Conservation (phyloP, 208 protist species). For the Wallacemonas sp. region DNA sequence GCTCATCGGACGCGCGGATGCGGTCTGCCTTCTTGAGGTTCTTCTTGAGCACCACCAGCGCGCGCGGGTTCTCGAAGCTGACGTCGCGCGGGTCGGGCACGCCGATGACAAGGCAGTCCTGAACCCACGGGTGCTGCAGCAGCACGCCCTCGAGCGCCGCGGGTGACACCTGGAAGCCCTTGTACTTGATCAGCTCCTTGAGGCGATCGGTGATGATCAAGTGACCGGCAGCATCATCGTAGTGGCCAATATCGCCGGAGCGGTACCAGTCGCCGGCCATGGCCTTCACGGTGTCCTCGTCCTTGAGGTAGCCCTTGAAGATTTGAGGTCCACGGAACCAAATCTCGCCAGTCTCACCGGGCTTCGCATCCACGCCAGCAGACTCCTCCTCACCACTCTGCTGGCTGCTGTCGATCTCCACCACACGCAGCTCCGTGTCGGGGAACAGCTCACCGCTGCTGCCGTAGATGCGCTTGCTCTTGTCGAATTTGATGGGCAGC, state of each 20-base stretch:
- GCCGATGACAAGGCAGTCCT: conserved; percentile 73
- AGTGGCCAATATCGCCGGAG: conserved; percentile 76
- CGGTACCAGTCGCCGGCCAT: conserved; percentile 68
- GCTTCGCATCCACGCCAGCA: conserved; percentile 51
- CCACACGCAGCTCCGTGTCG: conserved; percentile 44
- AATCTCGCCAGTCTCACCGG: conserved; percentile 57
- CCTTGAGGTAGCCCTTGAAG: conserved; percentile 74
- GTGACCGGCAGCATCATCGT: conserved; percentile 37
- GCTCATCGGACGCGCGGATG: conserved; percentile 36
- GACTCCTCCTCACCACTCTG: conserved; percentile 38
- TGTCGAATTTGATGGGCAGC: not conserved
- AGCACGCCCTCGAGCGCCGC: conserved; percentile 78
- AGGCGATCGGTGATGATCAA: conserved; percentile 67
- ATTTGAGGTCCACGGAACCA: conserved; percentile 72
- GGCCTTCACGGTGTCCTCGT: conserved; percentile 40
- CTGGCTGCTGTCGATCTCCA: conserved; percentile 44
- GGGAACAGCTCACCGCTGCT: conserved; percentile 26
- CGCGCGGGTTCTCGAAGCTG: conserved; percentile 70
- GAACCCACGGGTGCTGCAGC: conserved; percentile 55
- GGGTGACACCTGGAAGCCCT: conserved; percentile 89
- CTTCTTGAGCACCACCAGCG: conserved; percentile 62
- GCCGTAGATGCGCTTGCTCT: not conserved
- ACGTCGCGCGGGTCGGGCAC: conserved; percentile 42
- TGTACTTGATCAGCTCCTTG: conserved; percentile 93
- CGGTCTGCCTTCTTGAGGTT: conserved; percentile 33